A percentile compares a stretch with the other conserved stretches of the same genome.
Conservation (phyloP, 106 monocot genomes). For the Platanthera guangdongensis region DNA sequence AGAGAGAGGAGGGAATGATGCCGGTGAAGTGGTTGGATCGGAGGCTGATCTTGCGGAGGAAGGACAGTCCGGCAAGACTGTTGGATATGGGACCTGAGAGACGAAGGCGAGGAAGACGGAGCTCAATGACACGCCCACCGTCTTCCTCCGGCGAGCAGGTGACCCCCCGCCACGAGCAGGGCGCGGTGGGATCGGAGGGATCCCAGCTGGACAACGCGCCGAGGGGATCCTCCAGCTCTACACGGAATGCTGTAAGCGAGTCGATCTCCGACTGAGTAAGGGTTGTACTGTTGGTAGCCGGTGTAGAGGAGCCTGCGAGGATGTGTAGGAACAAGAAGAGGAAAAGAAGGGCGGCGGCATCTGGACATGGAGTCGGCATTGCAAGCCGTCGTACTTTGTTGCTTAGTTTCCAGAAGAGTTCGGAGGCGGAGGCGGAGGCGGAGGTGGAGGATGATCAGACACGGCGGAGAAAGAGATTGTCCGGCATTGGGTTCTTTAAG, state of each 20-base stretch:
- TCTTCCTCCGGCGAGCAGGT: not conserved
- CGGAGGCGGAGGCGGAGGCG: not conserved
- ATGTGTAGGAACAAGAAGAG: conserved; percentile 7
- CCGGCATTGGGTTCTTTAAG: not conserved
- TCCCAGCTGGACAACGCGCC: conserved; percentile 12
- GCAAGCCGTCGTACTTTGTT: not conserved
- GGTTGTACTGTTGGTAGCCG: not conserved
- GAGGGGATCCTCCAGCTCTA: conserved; percentile 9
- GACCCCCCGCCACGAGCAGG: conserved; percentile 13
- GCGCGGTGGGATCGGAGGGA: not conserved
- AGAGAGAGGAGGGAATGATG: conserved; percentile 8
- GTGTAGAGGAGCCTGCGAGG: not conserved
- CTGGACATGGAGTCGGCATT: not conserved
- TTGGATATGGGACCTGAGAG: not conserved
- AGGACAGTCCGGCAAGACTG: not conserved
- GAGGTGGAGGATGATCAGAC: not conserved
- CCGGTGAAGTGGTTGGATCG: conserved; percentile 18
- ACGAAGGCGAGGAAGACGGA: not conserved
- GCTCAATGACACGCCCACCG: not conserved
- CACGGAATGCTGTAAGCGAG: conserved; percentile 4
- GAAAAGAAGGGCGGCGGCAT: conserved; percentile 7
- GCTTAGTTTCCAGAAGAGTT: not conserved
- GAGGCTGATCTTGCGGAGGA: conserved; percentile 13
- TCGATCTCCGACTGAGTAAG: not conserved
- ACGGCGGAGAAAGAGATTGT: not conserved